These are phyloP conservation scores for Garcileccinum viscosum DNA, from an alignment of 1,284 basidiomycete genomes.

Conservation along the genomic window DNA sequence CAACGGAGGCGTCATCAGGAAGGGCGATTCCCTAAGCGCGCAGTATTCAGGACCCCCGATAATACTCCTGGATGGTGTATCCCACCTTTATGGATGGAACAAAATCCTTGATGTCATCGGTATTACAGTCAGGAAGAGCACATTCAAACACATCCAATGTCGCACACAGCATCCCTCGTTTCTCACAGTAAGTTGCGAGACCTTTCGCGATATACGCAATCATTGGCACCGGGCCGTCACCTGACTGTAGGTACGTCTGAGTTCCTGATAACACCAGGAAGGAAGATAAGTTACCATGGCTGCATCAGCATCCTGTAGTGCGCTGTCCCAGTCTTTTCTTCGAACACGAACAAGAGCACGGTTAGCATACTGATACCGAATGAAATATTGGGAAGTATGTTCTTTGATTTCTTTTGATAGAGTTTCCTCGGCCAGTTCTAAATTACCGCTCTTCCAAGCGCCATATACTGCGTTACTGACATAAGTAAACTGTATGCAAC, in stretches of 20 bases:
- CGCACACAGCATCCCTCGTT: neutral
- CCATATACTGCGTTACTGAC: neutral
- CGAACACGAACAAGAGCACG: constrained; percentile 5
- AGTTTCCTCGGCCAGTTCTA: neutral
- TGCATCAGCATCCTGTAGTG: constrained; percentile 1
- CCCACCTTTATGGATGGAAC: neutral
- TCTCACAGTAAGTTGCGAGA: neutral
- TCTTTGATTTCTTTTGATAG: constrained; percentile 8
- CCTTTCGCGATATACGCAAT: constrained; percentile 8
- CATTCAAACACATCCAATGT: neutral
- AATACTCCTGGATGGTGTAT: neutral
- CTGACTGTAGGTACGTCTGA: neutral
- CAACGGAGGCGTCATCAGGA: neutral
- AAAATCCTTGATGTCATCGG: neutral
- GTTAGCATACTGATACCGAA: constrained; percentile 4
- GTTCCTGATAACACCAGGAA: neutral
- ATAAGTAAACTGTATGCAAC: constrained; percentile 12
- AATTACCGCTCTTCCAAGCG: neutral
- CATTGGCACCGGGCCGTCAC: neutral
- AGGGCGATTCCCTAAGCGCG: neutral
- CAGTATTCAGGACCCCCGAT: neutral
- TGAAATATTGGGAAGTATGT: neutral
- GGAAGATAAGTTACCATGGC: neutral
- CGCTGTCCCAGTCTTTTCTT: neutral
- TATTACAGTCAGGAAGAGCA: neutral